Evolutionary conservation across 257 asterid species (phyloP), one percentile per base, ranked within the genome.

Genomic region (Ilex aquifolium): DNA sequence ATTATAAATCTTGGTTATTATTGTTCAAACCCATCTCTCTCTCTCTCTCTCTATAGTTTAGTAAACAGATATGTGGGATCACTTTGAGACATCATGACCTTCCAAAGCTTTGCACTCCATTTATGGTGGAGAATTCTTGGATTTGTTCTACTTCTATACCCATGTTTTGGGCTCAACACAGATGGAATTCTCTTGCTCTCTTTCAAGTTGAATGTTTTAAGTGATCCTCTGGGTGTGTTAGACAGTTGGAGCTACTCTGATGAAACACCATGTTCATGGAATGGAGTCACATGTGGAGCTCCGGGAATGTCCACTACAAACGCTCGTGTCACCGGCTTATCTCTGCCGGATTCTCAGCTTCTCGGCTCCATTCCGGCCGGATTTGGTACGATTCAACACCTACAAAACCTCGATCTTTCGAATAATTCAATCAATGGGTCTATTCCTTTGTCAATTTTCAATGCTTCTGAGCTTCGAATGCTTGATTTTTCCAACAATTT

Each of bases 401-500:
- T 93, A 10, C 64, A 74, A 17, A 67, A 7, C 55, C 74, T 93
- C 6, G 79, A 90, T 67, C 90, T 93, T 59, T 84, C 97, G 51
- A 83, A 76, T 64, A 93, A 93, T 60, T 90, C 95, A 13, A 74
- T 93, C 48, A 90, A 90, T 48, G 97, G 97, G 8, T 81, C 99
- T 0, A 71, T 93, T 31, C 97, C 97, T 4, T n/a, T 61, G 1
- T 65, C 88, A n/a, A 70, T 93, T 7, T 90, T 87, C 68, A 61
- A 42, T 31, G 88, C 95, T 51, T 55, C 87, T 2, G 66, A 80
- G 70, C 95, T 93, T 21, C 74, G 75, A 31, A 4, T 56, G 12
- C 86, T 93, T 21, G 97, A 90, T 76, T 67, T 90, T 11, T 90
- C 99, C 0, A 77, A 81, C 61, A 93, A 93, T 54, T 63, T 83